Evolutionary conservation across 331 rosid genomes (phyloP), one percentile per base, ranked within the genome.

Genomic region (Stylosanthes scabra): DNA sequence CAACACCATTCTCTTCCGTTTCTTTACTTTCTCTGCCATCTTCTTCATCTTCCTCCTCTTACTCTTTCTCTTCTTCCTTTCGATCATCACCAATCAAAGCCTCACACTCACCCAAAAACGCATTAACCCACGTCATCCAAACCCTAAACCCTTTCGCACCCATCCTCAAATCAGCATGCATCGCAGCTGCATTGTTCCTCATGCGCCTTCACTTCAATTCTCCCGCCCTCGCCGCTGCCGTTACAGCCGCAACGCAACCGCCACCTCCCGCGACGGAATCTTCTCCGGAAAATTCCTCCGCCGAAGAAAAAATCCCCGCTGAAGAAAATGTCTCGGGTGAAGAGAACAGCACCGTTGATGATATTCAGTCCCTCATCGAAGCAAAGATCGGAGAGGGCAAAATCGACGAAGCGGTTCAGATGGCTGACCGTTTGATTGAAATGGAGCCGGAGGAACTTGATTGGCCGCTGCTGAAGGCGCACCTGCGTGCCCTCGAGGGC

Each of bases 381-480:
- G 57, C 42, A 0, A 86, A 74, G 14, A 55, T 95, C 64, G 82
- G 74, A 64, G 81, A 81, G 15, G 62, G 76, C 15, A 86, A 83
- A 80, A 68, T 92, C 2, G 52, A 71, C 1, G 92, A 92, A 41
- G 99, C 97, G 2, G 77, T 95, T 66, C 54, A 46, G 27, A 80
- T 72, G 0, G n/a, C 88, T n/a, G 87, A 92, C 57, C 90, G 89
- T 8, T 85, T 88, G 45, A 80, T 84, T 25, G 85, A 84, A 41
- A 82, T 90, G 1, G 91, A 95, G 10, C 96, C 97, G 5, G 78
- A 82, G 34, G 99, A 95, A 4, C 13, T 29, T 0, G 99, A 88
- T 64, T 91, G 92, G 91, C 72, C 59, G 1, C 54, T 95, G 66
- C 64, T 95, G 52, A 95, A 90, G 80, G 97, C 97, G 58, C 90